phyloP scores from a whole-genome alignment of 2,329 filamentous ascomycete genomes.

The Chaetomium sp. region DNA sequence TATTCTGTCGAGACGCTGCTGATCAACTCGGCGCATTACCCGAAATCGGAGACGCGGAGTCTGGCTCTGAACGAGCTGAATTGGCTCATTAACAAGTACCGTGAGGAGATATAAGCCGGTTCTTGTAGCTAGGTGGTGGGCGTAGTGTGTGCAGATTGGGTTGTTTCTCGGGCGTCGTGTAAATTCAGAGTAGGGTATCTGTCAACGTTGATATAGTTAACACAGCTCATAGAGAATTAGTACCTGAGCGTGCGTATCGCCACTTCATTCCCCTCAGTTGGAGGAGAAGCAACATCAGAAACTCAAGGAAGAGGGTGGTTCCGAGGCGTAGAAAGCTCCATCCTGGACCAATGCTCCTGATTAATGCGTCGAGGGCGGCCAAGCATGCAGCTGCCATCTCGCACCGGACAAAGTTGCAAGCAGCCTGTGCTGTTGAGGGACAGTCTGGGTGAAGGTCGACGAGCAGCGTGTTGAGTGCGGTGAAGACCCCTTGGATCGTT shows the following conservation, averaged over 20 bases:
- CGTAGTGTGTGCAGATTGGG: neutral
- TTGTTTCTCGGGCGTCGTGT: neutral
- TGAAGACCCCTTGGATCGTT: neutral
- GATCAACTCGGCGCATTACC: slow-evolving; percentile 16
- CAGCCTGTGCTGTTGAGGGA: slow-evolving; percentile 10
- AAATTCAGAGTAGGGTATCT: no score
- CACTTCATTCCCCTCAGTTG: neutral
- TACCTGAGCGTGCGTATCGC: neutral
- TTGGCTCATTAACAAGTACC: slow-evolving; percentile 11
- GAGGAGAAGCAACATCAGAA: slow-evolving; percentile 1
- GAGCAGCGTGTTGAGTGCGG: slow-evolving; percentile 2
- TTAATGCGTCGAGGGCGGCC: neutral
- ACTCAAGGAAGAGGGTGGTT: neutral
- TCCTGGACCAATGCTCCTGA: slow-evolving; percentile 1
- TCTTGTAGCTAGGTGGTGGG: neutral
- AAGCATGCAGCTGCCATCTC: slow-evolving; percentile 11
- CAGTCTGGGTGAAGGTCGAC: slow-evolving; percentile 7
- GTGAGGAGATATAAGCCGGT: neutral
- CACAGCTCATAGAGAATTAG: neutral
- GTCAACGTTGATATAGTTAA: no score
- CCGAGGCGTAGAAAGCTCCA: slow-evolving; percentile 7
- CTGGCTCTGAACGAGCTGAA: slow-evolving; percentile 10
- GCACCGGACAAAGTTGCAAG: slow-evolving; percentile 17
- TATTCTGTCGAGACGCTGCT: slow-evolving; percentile 16
- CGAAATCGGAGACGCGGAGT: neutral